phyloP scores from a whole-genome alignment of 164 flowering plant species.

The Aristolochia contorta region DNA sequence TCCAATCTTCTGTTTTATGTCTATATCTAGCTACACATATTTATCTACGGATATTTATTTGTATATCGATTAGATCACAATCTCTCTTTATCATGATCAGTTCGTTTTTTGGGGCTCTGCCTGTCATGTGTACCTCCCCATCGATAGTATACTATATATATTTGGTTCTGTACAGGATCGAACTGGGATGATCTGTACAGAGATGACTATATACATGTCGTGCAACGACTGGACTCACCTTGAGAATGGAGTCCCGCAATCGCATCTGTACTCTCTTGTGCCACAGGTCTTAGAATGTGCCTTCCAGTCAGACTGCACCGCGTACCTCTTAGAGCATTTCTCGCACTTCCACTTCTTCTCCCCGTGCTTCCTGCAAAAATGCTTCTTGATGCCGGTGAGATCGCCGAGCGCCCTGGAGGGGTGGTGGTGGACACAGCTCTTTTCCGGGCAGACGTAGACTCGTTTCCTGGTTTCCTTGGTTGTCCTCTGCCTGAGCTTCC shows the following conservation, averaged over 20 bases:
- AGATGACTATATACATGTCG: no score
- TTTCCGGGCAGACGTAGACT: conserved; percentile 89
- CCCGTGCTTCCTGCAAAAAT: conserved; percentile 87
- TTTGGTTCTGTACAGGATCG: no score
- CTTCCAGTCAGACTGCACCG: conserved; percentile 93
- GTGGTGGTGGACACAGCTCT: conserved; percentile 73
- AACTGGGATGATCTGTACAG: no score
- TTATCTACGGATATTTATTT: no score
- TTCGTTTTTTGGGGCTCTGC: no score
- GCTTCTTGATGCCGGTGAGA: conserved; percentile 90
- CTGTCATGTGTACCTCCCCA: no score
- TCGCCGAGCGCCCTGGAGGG: conserved; percentile 97
- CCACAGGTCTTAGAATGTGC: conserved; percentile 94
- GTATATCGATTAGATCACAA: no score
- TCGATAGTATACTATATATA: no score
- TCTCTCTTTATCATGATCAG: no score
- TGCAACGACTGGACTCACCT: conserved; percentile 31
- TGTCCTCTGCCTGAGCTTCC: conserved; percentile 91
- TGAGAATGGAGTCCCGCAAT: conserved; percentile 86
- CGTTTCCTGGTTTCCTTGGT: conserved; percentile 60
- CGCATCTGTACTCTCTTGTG: conserved; percentile 84
- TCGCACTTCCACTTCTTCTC: conserved; percentile 99
- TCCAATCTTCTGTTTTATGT: no score
- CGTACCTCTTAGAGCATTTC: conserved; percentile 84
- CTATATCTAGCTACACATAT: no score